phyloP scores from a whole-genome alignment of 1,139 yeast genomes.

The Geotrichum phurueaensis region DNA sequence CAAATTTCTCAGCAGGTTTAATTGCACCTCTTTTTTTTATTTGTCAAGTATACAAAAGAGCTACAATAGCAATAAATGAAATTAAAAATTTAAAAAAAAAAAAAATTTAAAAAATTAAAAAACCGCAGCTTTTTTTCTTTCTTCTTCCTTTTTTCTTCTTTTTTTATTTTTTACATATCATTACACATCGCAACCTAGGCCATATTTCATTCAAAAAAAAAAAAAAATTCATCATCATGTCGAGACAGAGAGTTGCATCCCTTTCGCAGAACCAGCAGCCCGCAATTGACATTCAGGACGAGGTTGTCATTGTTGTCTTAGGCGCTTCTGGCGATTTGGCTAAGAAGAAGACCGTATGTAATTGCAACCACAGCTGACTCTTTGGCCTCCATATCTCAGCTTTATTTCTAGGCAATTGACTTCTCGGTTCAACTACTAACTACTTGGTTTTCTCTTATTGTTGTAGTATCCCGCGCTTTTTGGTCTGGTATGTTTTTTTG shows the following conservation, averaged over 20 bases:
- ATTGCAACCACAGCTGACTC: constrained; percentile 21
- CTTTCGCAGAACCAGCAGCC: not conserved
- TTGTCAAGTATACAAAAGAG: too few species aligned
- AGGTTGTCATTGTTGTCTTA: constrained; percentile 57
- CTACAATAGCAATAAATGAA: too few species aligned
- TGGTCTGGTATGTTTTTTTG: constrained; percentile 9
- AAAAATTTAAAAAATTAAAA: too few species aligned
- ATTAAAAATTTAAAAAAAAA: too few species aligned
- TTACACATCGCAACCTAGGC: too few species aligned
- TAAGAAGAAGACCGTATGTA: constrained; percentile 75
- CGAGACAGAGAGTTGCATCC: constrained; percentile 9
- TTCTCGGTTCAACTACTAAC: constrained; percentile 9
- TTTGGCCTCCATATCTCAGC: not conserved
- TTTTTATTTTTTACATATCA: too few species aligned
- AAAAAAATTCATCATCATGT: not conserved
- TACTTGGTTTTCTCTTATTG: not conserved
- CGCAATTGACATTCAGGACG: constrained; percentile 10
- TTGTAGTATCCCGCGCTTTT: constrained; percentile 14
- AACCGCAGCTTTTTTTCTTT: too few species aligned
- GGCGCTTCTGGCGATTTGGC: constrained; percentile 98
- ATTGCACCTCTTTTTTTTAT: too few species aligned
- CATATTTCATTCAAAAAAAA: too few species aligned
- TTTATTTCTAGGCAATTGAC: not conserved
- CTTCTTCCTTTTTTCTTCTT: too few species aligned
- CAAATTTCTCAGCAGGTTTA: too few species aligned